Conservation (phyloP, 768 basidiomycete species). For the Psilocybe cubensis region DNA sequence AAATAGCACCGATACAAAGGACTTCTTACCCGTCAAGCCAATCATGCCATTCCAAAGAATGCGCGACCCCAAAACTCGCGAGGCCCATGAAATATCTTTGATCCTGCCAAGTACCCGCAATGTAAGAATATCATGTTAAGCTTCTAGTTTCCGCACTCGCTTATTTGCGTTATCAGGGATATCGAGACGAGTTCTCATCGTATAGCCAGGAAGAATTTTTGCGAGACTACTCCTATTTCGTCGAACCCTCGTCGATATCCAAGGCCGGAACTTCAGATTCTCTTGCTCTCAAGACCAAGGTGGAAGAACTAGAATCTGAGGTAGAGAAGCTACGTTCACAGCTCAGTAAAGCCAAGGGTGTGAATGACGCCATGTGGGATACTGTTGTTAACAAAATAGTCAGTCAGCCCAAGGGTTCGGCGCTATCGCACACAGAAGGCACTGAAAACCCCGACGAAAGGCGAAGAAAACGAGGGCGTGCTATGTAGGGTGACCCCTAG, state of each 20-base stretch:
- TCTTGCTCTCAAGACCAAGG: conserved; percentile 52
- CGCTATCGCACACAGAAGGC: conserved; percentile 8
- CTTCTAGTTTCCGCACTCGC: not conserved
- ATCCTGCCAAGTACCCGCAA: conserved; percentile 53
- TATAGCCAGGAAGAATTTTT: conserved; percentile 62
- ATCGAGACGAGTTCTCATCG: conserved; percentile 33
- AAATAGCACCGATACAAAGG: conserved; percentile 47
- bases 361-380: conserved; percentile 96
- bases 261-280: conserved; percentile 33
- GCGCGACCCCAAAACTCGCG: conserved; percentile 66
- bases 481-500: conserved; percentile 11
- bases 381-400: conserved; percentile 71
- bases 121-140: conserved; percentile 32
- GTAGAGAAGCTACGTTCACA: conserved; percentile 67
- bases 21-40: conserved; percentile 66
- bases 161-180: conserved; percentile 16
- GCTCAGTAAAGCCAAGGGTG: conserved; percentile 82
- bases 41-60: conserved; percentile 76
- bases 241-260: conserved; percentile 43
- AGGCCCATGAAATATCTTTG: conserved; percentile 71
- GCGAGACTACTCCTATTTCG: conserved; percentile 69
- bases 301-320: conserved; percentile 75
- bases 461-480: conserved; percentile 29
- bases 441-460: conserved; percentile 18
- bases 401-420: conserved; percentile 14